Percentiles rank a stretch among this genome's conserved stretches.
Conservation (phyloP, 208 protist genomes). For the Lotmaria passim region DNA sequence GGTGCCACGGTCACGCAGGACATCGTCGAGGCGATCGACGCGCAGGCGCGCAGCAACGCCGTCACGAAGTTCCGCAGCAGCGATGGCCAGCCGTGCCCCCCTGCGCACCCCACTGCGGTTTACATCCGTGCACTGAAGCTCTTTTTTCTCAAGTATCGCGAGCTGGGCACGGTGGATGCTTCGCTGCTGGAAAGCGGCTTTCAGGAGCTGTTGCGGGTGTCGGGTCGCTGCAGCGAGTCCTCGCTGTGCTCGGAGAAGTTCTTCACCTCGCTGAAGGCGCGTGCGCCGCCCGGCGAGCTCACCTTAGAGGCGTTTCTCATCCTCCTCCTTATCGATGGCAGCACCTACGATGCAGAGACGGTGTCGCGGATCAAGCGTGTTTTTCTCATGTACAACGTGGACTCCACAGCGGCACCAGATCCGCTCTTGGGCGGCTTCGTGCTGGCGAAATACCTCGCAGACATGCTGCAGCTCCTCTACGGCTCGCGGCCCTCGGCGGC, state of each 20-base stretch:
- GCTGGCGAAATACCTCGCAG: conserved; percentile 46
- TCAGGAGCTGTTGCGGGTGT: conserved; percentile 47
- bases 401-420: conserved; percentile 29
- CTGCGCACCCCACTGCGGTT: conserved; percentile 61
- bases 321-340: conserved; percentile 57
- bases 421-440: conserved; percentile 44
- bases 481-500: conserved; percentile 25
- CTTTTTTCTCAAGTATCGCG: conserved; percentile 43
- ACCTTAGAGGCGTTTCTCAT: conserved; percentile 71
- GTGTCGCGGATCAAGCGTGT: conserved; percentile 45
- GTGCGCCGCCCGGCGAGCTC: conserved; percentile 42
- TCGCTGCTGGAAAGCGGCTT: conserved; percentile 27
- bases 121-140: conserved; percentile 73
- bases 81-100: conserved; percentile 31
- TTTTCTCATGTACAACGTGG: conserved; percentile 76
- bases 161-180: conserved; percentile 10
- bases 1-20: conserved; percentile 39
- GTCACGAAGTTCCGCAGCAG: conserved; percentile 32
- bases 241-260: conserved; percentile 22
- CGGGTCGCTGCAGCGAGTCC: conserved; percentile 21
- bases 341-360: conserved; percentile 45
- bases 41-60: conserved; percentile 67
- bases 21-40: conserved; percentile 52
- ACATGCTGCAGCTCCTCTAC: conserved; percentile 54
- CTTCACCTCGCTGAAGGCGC: conserved; percentile 47